Evolutionary conservation across 345 rosid genomes (phyloP).

Genomic region (Pistacia atlantica): DNA sequence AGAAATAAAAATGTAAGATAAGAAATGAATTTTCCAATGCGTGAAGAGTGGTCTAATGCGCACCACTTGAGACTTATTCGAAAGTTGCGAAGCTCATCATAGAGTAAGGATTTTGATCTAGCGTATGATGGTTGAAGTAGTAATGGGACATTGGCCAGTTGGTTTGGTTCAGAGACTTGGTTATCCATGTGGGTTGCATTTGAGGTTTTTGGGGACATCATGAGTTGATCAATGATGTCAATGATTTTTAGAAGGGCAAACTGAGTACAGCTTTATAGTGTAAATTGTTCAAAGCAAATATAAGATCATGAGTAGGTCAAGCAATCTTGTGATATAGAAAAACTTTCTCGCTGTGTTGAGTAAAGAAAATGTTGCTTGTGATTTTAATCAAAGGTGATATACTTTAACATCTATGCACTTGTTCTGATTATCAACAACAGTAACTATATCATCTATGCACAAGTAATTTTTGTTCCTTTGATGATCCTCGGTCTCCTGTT

Average conservation of each 20-base stretch:
- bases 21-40: conserved; percentile 50
- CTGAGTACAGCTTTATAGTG: background rate
- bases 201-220: background rate
- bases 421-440: background rate
- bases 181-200: background rate
- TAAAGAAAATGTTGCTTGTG: conserved; percentile 19
- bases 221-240: background rate
- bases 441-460: no score
- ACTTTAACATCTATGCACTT: background rate
- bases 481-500: no score
- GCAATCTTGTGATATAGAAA: conserved; percentile 20
- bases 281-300: background rate
- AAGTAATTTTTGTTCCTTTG: no score
- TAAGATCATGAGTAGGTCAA: background rate
- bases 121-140: conserved; percentile 35
- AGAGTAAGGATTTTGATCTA: conserved; percentile 38
- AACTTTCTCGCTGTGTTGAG: conserved; percentile 5
- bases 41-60: conserved; percentile 69
- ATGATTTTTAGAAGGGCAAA: background rate
- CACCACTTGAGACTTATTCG: conserved; percentile 65
- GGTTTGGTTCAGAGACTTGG: background rate
- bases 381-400: background rate
- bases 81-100: conserved; percentile 53
- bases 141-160: conserved; percentile 21
- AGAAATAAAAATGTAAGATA: conserved; percentile 45